Conservation (phyloP, 2,329 filamentous ascomycete genomes). For the Neonectria magnoliae region DNA sequence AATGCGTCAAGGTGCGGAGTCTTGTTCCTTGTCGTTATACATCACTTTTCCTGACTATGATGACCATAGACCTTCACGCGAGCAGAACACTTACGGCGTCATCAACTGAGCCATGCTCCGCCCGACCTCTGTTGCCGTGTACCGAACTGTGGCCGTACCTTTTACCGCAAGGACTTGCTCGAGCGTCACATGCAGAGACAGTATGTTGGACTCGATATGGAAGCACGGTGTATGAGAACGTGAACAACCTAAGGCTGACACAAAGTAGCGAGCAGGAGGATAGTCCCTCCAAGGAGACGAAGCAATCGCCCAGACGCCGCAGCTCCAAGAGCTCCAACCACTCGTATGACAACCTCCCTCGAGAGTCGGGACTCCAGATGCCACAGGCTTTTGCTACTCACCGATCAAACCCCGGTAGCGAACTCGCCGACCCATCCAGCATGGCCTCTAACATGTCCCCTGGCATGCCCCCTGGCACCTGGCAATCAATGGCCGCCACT, state of each 20-base stretch:
- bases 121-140: slow-evolving; percentile 62
- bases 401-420: slow-evolving; percentile 20
- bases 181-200: slow-evolving; percentile 62
- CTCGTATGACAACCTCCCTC: slow-evolving; percentile 25
- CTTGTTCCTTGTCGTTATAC: not conserved
- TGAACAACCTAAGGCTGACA: slow-evolving; percentile 27
- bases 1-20: slow-evolving; percentile 60
- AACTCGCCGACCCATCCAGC: slow-evolving; percentile 16
- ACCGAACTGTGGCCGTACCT: slow-evolving; percentile 65
- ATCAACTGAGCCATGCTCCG: slow-evolving; percentile 68
- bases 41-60: slow-evolving; percentile 15
- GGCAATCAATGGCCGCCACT: slow-evolving; percentile 33
- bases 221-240: not conserved
- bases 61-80: slow-evolving; percentile 66
- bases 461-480: slow-evolving; percentile 32
- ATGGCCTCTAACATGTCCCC: slow-evolving; percentile 26
- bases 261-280: slow-evolving; percentile 36
- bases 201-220: slow-evolving; percentile 41
- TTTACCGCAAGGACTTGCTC: slow-evolving; percentile 68
- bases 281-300: slow-evolving; percentile 6
- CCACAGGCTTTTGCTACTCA: slow-evolving; percentile 26
- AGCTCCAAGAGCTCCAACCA: slow-evolving; percentile 31
- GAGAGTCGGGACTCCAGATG: slow-evolving; percentile 34
- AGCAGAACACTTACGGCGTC: slow-evolving; percentile 70
- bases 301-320: slow-evolving; percentile 20